Conservation (phyloP, 2,329 filamentous ascomycete species). For the Aureobasidium sp. region DNA sequence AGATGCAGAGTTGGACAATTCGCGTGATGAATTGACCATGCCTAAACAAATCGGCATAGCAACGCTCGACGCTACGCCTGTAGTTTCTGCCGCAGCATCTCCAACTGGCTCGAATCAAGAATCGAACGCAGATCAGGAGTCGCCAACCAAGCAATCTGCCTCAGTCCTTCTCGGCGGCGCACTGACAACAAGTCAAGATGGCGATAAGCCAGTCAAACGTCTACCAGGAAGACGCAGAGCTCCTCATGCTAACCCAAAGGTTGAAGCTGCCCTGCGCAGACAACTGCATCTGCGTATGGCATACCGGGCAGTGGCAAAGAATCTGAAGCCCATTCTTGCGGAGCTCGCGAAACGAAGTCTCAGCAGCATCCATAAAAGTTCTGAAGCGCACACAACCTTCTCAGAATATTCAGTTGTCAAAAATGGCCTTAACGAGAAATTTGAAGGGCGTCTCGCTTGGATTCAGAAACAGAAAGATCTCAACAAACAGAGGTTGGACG, state of each 20-base stretch:
- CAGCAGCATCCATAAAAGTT: conserved; percentile 50
- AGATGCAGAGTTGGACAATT: not conserved
- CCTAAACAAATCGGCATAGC: conserved; percentile 4
- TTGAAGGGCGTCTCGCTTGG: conserved; percentile 34
- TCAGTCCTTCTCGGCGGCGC: not conserved
- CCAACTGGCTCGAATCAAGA: conserved; percentile 10
- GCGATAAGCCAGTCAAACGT: conserved; percentile 12
- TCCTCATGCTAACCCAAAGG: conserved; percentile 38
- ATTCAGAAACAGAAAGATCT: conserved; percentile 33
- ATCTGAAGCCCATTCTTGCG: conserved; percentile 57
- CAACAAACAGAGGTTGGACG: conserved; percentile 32
- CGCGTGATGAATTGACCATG: not conserved
- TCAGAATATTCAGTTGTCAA: conserved; percentile 49
- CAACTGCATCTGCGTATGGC: conserved; percentile 60
- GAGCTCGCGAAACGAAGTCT: conserved; percentile 57
- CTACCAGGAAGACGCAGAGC: conserved; percentile 38
- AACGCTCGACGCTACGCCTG: conserved; percentile 6
- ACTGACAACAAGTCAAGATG: conserved; percentile 6
- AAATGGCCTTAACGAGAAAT: conserved; percentile 45
- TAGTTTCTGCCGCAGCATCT: conserved; percentile 4
- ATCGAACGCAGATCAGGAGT: conserved; percentile 10
- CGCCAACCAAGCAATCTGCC: not conserved
- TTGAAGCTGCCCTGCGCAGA: conserved; percentile 46
- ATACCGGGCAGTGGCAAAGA: conserved; percentile 56
- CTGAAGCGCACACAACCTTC: conserved; percentile 47